Conservation (phyloP, 139 green algal genomes). For the Picochlorum sp. region DNA sequence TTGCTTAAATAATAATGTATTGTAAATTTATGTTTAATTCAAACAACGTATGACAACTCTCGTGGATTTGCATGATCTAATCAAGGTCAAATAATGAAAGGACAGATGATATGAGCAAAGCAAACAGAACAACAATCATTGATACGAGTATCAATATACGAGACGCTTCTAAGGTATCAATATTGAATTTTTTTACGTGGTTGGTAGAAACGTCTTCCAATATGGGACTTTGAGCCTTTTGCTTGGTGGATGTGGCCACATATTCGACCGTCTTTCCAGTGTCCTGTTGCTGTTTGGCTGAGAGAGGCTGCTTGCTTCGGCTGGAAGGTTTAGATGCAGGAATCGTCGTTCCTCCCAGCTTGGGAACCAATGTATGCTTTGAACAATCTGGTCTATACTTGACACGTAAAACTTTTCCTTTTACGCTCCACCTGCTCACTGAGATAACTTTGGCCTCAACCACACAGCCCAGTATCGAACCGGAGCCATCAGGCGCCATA, state of each 20-base stretch:
- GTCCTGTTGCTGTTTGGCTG: too few species aligned
- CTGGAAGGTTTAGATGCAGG: not conserved
- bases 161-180: too few species aligned
- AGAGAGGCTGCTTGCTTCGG: too few species aligned
- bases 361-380: not conserved
- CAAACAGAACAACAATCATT: not conserved
- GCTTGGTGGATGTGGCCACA: too few species aligned
- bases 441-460: slow-evolving; percentile 46
- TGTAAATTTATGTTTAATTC: too few species aligned
- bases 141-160: not conserved
- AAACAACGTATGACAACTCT: too few species aligned
- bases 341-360: not conserved
- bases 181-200: too few species aligned
- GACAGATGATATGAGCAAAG: not conserved
- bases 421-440: slow-evolving; percentile 55
- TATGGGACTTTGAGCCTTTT: not conserved
- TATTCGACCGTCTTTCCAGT: too few species aligned
- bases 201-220: not conserved
- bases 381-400: slow-evolving; percentile 15
- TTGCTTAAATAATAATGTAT: too few species aligned
- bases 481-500: slow-evolving; percentile 30
- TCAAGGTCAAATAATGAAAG: not conserved
- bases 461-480: slow-evolving; percentile 51
- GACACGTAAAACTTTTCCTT: slow-evolving; percentile 34
- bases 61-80: too few species aligned